Conservation (phyloP, 352 stramenopile species). For the Phytophthora kernoviae region DNA sequence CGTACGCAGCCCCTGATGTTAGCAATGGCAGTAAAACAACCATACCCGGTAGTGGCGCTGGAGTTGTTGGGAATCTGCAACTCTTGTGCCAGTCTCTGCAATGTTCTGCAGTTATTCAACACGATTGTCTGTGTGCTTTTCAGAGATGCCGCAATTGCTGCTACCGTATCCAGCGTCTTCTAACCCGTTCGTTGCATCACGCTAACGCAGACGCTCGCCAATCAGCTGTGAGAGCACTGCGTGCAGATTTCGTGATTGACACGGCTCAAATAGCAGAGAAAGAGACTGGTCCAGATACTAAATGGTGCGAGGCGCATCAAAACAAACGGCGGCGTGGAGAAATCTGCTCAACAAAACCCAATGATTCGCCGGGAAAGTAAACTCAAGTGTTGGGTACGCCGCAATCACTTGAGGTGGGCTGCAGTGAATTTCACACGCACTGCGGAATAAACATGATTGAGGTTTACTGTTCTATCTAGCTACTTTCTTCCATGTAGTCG, state of each 20-base stretch:
- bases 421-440: too few species aligned
- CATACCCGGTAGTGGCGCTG: too few species aligned
- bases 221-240: conserved; percentile 21
- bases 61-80: conserved; percentile 12
- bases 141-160: conserved; percentile 66
- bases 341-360: conserved; percentile 11
- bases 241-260: conserved; percentile 24
- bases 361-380: too few species aligned
- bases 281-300: not conserved
- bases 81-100: conserved; percentile 36
- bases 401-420: too few species aligned
- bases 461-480: not conserved
- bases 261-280: conserved; percentile 6
- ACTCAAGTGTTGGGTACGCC: too few species aligned
- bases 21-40: conserved; percentile 15
- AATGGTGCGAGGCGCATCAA: conserved; percentile 42
- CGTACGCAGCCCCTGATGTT: conserved; percentile 6
- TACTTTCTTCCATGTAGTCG: not conserved
- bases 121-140: conserved; percentile 51
- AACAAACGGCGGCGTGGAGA: conserved; percentile 43
- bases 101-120: conserved; percentile 41
- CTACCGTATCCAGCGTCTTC: conserved; percentile 64
- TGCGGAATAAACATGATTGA: not conserved
- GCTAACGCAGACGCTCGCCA: conserved; percentile 25
- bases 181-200: conserved; percentile 30